Percentiles rank a stretch among this genome's conserved stretches.
Conservation (phyloP, 192 early-diverging fungal species). For the Pecoramyces ruminantium region DNA sequence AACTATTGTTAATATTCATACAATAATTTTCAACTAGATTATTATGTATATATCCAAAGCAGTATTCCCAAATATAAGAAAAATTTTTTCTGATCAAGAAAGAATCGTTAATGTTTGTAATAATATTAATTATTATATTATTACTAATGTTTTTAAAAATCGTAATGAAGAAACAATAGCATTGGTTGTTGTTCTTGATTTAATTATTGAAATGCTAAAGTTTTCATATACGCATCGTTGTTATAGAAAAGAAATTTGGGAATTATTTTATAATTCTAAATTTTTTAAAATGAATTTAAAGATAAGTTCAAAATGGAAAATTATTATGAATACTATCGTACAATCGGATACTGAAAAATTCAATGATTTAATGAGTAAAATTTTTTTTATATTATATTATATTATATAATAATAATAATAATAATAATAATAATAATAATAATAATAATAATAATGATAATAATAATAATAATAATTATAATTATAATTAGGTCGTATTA, state of each 20-base stretch:
- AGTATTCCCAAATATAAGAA: neutral
- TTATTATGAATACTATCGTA: slow-evolving; percentile 51
- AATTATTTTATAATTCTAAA: slow-evolving; percentile 47
- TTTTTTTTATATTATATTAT: too few species aligned
- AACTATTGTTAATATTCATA: too few species aligned
- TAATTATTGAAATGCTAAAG: slow-evolving; percentile 37
- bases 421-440: neutral
- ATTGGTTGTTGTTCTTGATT: slow-evolving; percentile 23
- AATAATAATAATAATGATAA: neutral
- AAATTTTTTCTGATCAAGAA: neutral
- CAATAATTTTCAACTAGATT: too few species aligned
- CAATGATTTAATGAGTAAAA: slow-evolving; percentile 44
- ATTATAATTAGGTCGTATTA: slow-evolving; percentile 25
- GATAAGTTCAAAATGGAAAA: slow-evolving; percentile 40
- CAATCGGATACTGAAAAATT: slow-evolving; percentile 61
- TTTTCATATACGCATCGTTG: slow-evolving; percentile 40
- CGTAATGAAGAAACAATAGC: neutral
- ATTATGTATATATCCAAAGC: neutral
- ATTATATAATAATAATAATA: neutral
- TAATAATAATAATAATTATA: neutral
- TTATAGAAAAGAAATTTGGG: slow-evolving; percentile 63
- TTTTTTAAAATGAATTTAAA: slow-evolving; percentile 48
- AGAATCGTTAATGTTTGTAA: neutral
- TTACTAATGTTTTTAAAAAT: neutral
- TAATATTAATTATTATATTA: neutral